Base-by-base conservation (phyloP, 2,329 filamentous ascomycete genomes). In the Tolypocladium endophyticum region DNA sequence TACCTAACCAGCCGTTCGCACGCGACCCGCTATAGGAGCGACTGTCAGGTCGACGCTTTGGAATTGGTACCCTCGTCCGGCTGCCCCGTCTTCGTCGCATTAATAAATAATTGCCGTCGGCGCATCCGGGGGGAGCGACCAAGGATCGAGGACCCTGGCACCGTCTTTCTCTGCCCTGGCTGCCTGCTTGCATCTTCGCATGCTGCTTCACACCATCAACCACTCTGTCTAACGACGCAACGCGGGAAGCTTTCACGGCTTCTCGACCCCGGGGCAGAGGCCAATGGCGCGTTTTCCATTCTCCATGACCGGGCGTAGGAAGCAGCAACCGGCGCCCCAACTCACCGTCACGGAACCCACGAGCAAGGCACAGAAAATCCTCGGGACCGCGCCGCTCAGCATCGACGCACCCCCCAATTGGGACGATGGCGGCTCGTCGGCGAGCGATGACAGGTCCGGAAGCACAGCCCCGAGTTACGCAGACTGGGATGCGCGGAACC, bases 321-420 rank as follows among this genome's bases (percentile, higher is more conserved):
- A 79, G 67, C 71, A 72, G 41, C 56, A 38, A 30, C 30, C 67
- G 43, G 61, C 71, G 12, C 64, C 68, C 65, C 41, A 66, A 66
- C 33, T 66, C 66, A 36, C 66, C 66, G 20, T 70, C 11, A 67
- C 71, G n/a, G 71, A 72, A 41, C 73, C 76, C 2, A 71, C 79
- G 64, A 79, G 77, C 60, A 83, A 83, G 66, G 80, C 77, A 1
- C 79, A 81, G 64, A 79, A 76, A 64, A 74, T 82, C 20, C 68
- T 83, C 45, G 81, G 80, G 30, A 75, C 76, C 5, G 72, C 74
- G 33, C 75, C 76, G 7, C 71, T 80, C 65, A 78, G 71, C 63
- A 71, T 76, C 61, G 77, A 79, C 62, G 68, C 73, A 11, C 64
- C 70, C 4, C 63, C 68, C 45, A 63, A 65, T 47, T 81, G 79